These are phyloP conservation scores for Fusarium staphyleae DNA, from an alignment of 2,329 filamentous ascomycete genomes.

Conservation along the genomic window DNA sequence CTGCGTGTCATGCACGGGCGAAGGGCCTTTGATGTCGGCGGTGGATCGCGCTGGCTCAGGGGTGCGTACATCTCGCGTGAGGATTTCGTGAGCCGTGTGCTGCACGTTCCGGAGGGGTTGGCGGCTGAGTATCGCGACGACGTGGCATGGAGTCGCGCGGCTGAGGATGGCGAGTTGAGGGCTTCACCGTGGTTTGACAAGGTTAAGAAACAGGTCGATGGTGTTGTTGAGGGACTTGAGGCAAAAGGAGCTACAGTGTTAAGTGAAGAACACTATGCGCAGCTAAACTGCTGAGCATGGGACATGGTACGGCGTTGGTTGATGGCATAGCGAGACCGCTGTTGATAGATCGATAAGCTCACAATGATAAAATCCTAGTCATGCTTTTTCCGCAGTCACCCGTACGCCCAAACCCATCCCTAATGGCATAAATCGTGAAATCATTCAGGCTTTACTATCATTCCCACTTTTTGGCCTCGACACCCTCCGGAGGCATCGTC, in stretches of 20 bases:
- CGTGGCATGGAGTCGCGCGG: conserved; percentile 36
- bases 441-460: not conserved
- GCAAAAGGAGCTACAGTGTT: conserved; percentile 33
- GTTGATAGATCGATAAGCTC: conserved; percentile 5
- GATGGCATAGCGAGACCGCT: conserved; percentile 12
- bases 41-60: conserved; percentile 80
- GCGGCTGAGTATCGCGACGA: conserved; percentile 37
- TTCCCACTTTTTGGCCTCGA: conserved; percentile 77
- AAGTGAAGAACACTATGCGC: conserved; percentile 25
- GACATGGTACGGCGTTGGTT: not conserved
- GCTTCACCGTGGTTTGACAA: conserved; percentile 41
- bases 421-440: conserved; percentile 13
- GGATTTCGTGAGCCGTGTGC: conserved; percentile 51
- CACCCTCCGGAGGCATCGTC: conserved; percentile 76
- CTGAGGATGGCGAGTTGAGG: conserved; percentile 38
- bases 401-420: conserved; percentile 26
- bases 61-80: conserved; percentile 78
- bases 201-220: conserved; percentile 20
- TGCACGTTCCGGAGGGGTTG: conserved; percentile 42
- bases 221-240: conserved; percentile 18
- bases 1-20: conserved; percentile 84
- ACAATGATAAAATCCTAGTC: conserved; percentile 1
- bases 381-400: conserved; percentile 15
- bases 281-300: conserved; percentile 20
- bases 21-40: conserved; percentile 70